Base-by-base conservation (phyloP, 2,329 filamentous ascomycete species). In the Aspergillus sp. region DNA sequence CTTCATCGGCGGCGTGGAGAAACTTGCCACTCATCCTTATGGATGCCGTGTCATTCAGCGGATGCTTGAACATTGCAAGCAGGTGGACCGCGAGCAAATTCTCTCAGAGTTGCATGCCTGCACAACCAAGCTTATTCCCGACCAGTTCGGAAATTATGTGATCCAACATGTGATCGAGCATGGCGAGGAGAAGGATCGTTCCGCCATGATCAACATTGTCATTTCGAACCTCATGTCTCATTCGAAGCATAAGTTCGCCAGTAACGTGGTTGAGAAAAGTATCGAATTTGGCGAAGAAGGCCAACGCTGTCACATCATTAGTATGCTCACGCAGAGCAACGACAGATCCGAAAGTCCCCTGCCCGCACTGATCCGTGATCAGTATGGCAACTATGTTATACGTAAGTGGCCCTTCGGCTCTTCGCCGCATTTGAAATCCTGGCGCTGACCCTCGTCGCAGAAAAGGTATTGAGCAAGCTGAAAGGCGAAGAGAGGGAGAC, bases 141-240 rank as follows among this genome's bases (percentile, higher is more conserved):
- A 98, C 70, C 89, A 93, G 65, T 99, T 90, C 71, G 95, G 95
- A 60, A 99, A 99, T 77, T 99, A 99, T 72, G 95, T 99, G 18
- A 90, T 90, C 3, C 95, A 98, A 73, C 92, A 98, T 72, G 87
- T 98, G 54, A 92, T 99, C 62, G 81, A 89, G 61, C 86, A 91
- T 63, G 93, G 93, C 24, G 84, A 87, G 54, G 82, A 85, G 4
- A 86, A 89, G 57, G 92, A 97, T 69, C 86, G 88, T 20, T 82
- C 83, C 14, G 86, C 82, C 67, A 89, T 97, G 69, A 90, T 96
- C 57, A 78, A 83, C 26, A 80, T 92, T 51, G 89, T 98, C 64
- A 87, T 88, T 64, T 81, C 82, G 12, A 85, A 92, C 58, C 80
- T 96, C 2, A 77, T 96, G 45, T 78, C 80, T 1, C 88, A 92